Percentiles rank a stretch among this genome's conserved stretches.
Conservation (phyloP, 768 basidiomycete genomes). For the Auriculariales sp. region DNA sequence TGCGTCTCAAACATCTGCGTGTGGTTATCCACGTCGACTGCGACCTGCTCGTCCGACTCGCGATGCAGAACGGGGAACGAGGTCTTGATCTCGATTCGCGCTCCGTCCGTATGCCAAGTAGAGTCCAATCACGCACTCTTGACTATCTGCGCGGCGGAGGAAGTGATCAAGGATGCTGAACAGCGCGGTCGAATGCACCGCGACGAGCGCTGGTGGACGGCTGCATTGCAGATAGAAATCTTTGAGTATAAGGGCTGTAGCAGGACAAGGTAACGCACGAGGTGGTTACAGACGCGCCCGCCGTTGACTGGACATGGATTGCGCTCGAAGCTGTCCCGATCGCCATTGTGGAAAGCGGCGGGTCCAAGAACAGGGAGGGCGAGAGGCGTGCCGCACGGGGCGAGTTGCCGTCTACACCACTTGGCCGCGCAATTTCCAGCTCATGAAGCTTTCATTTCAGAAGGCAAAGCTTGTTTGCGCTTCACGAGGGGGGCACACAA, state of each 20-base stretch:
- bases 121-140: conserved; percentile 91
- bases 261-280: not conserved
- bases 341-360: conserved; percentile 7
- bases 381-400: no score
- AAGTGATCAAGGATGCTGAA: conserved; percentile 96
- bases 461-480: no score
- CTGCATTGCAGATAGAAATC: conserved; percentile 24
- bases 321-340: conserved; percentile 7
- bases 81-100: conserved; percentile 45
- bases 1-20: conserved; percentile 84
- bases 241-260: not conserved
- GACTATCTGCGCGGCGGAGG: conserved; percentile 66
- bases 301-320: conserved; percentile 7
- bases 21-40: conserved; percentile 94
- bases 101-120: conserved; percentile 68
- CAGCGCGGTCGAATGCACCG: conserved; percentile 82
- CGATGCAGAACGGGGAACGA: conserved; percentile 88
- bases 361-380: no score
- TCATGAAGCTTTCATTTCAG: no score
- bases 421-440: no score
- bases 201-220: conserved; percentile 56
- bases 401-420: no score
- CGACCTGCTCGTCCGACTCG: conserved; percentile 84
- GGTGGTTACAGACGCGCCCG: not conserved
- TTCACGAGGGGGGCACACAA: no score